Evolutionary conservation across 768 basidiomycete species (phyloP), one percentile per base, ranked within the genome.

Genomic region (Phanerochaete sordida): DNA sequence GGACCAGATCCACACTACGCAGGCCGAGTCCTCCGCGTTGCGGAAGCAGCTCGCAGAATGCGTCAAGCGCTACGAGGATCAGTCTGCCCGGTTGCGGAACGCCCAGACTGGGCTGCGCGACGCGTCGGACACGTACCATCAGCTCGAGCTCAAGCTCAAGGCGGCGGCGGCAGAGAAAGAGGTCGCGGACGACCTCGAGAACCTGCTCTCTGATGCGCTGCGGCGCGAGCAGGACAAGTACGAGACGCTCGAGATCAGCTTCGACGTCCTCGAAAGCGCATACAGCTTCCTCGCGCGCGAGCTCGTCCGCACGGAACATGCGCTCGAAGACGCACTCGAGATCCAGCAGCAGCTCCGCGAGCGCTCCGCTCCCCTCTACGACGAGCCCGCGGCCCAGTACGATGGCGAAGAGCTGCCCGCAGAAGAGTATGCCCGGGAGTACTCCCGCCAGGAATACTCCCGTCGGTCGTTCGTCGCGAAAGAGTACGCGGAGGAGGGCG

Each of bases 191-290:
- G 23, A 57, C 44, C 48, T 62, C 35, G 61, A 62, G 56, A 13
- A 31, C 23, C 26, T 62, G 50, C 56, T 62, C 12, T 21, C 19
- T 11, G 50, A 45, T 11, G 61, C 47, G 4, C 56, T 62, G 47
- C 35, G 43, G 28, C 24, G 30, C 21, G 47, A 48, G 13, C 26
- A 57, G 26, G 61, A 62, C 61, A 26, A 46, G 26, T 52, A 57
- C 56, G 56, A 57, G 56, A 62, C 61, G 49, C 51, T 62, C 13
- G 56, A 57, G 37, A 62, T 62, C 39, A 45, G 37, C 19, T 62
- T 62, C 56, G 61, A 62, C 28, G 61, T 62, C 35, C 56, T 62
- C 48, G 56, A 62, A 27, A 7, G 27, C 30, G 61, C 61, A 30
- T 62, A 62, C 24, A 35, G 56, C 19, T 62, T 62, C 56, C 61